Percentiles rank a stretch among this genome's conserved stretches.
Evolutionary conservation across 345 rosid species (phyloP).

Genomic region (Angophora floribunda): DNA sequence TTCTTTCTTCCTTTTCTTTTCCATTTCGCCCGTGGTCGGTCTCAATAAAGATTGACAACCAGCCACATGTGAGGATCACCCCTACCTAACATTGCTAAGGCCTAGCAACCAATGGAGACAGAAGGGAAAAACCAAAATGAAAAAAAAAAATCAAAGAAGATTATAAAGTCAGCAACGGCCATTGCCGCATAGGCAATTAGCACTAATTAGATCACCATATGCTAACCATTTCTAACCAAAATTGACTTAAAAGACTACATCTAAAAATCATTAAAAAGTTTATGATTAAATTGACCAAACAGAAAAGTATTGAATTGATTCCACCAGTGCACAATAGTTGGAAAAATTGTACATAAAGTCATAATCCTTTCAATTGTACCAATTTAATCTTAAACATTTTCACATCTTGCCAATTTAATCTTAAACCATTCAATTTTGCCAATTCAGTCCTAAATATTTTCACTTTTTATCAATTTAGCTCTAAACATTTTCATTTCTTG

Average conservation of each 20-base stretch:
- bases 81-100: neutral
- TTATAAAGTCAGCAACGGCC: neutral
- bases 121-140: rapidly evolving
- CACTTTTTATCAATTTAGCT: no score
- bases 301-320: neutral
- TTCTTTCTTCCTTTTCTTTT: neutral
- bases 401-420: no score
- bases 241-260: neutral
- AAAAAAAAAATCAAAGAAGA: rapidly evolving
- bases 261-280: rapidly evolving
- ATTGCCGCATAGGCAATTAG: rapidly evolving
- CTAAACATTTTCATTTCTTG: no score
- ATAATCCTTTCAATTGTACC: no score
- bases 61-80: neutral
- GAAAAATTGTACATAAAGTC: neutral
- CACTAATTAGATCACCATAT: rapidly evolving
- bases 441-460: no score
- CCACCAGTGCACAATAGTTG: rapidly evolving
- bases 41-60: neutral
- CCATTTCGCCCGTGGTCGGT: rapidly evolving
- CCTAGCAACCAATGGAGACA: rapidly evolving
- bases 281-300: rapidly evolving
- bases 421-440: no score
- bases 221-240: rapidly evolving
- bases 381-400: no score